Conservation (phyloP, 1,284 basidiomycete genomes). For the Marasmius sp. region DNA sequence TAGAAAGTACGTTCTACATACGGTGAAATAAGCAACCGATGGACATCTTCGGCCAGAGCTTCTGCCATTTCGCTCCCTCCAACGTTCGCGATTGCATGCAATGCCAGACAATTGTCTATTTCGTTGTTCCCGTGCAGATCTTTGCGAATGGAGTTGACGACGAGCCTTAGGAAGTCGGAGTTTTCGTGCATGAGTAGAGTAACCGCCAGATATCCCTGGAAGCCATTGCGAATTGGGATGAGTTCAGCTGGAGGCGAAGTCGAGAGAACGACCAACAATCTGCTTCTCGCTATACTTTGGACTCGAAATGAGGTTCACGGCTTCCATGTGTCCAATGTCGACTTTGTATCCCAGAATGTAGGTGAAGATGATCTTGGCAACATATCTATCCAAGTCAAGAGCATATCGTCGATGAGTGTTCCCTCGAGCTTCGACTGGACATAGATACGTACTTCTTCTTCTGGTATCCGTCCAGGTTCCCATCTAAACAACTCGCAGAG, state of each 20-base stretch:
- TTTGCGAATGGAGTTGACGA: constrained; percentile 98
- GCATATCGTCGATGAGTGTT: constrained; percentile 3
- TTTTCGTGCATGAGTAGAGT: constrained; percentile 98
- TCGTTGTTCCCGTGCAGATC: constrained; percentile 96
- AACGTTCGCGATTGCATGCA: constrained; percentile 98
- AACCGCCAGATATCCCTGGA: constrained; percentile 90
- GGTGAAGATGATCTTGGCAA: constrained; percentile 97
- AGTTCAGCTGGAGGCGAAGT: constrained; percentile 8
- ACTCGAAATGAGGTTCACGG: constrained; percentile 96
- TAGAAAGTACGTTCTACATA: constrained; percentile 40
- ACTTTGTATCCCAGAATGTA: constrained; percentile 99
- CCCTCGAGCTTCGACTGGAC: constrained; percentile 16
- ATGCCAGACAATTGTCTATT: constrained; percentile 92
- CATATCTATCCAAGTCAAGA: constrained; percentile 59
- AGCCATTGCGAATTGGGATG: constrained; percentile 6
- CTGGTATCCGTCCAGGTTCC: constrained; percentile 96
- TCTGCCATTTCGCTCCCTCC: constrained; percentile 99
- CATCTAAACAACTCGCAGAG: constrained; percentile 55
- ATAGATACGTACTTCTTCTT: constrained; percentile 83
- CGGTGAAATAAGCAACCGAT: constrained; percentile 95
- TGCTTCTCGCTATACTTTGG: constrained; percentile 98
- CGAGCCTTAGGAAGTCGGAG: constrained; percentile 92
- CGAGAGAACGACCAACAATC: constrained; percentile 65
- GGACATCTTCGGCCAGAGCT: constrained; percentile 89
- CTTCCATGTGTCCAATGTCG: constrained; percentile 99